Evolutionary conservation across 305 asterid species (phyloP).

Genomic region (Rubia balearica): DNA sequence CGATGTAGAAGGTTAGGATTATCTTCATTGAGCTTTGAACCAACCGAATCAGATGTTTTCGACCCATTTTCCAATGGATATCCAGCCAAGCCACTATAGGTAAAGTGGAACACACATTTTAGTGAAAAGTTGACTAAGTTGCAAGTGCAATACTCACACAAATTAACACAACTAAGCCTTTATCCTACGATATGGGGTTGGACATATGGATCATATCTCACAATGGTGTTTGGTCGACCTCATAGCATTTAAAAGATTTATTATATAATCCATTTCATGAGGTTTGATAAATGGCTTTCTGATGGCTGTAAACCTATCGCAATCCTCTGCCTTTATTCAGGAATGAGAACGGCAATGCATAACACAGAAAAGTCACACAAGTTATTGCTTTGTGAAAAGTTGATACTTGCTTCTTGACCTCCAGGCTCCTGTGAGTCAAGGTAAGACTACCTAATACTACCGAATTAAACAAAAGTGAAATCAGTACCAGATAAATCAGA

Average conservation of each 20-base stretch:
- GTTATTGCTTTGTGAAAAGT: not conserved
- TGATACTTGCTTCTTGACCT: not conserved
- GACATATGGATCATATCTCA: not conserved
- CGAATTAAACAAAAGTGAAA: not conserved
- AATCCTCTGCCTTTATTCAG: not conserved
- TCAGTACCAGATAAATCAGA: not conserved
- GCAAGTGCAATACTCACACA: not conserved
- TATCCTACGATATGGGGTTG: not conserved
- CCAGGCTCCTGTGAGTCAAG: not conserved
- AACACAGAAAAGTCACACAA: no score
- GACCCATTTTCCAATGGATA: constrained; percentile 55
- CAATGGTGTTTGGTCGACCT: no score
- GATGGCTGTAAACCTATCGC: not conserved
- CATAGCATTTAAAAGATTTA: no score
- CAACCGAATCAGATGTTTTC: constrained; percentile 35
- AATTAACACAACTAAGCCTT: not conserved
- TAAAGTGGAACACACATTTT: constrained; percentile 10
- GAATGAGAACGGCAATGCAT: no score
- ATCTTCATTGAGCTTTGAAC: constrained; percentile 41
- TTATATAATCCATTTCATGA: no score
- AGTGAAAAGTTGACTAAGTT: not conserved
- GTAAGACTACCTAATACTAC: not conserved
- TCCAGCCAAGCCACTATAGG: constrained; percentile 52
- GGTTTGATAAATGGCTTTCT: not conserved
- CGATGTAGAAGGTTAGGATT: constrained; percentile 62